Base-by-base conservation (phyloP, 768 basidiomycete genomes). In the Boletales sp. region DNA sequence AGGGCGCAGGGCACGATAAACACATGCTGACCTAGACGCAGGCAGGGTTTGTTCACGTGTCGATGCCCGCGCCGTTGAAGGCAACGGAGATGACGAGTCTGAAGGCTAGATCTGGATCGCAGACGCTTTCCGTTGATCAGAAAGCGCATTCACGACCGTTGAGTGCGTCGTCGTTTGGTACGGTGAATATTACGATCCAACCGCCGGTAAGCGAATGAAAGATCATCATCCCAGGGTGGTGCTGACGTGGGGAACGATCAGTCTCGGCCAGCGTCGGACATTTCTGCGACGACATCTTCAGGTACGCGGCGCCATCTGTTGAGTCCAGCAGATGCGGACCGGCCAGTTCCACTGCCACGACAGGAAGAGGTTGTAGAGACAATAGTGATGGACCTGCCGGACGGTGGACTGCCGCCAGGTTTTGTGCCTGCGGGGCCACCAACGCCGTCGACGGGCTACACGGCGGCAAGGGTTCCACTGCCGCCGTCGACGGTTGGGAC, bases 271-370 rank as follows among this genome's bases (percentile, higher is more conserved):
- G 65, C 70, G 21, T 74, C 73, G 7, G 62, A 69, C 42, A 58
- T 57, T 7, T 73, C 72, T 35, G 62, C 53, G 39, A 30, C 58
- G 5, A 62, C 62, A 9, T 48, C 41, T 4, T 54, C 67, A 14
- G 55, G 60, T 2, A 62, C 61, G 28, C 61, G 67, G 35, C 2
- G 63, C 4, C 32, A 70, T 35, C 56, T 71, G 46, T 57, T 74
- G n/a, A 74, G 71, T 44, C 70, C 72, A 38, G 71, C 66, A 5
- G 74, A 74, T 39, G 73, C 72, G 4, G 70, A 71, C 31, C 60
- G 69, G n/a, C 66, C 65, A 0, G 37, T 70, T n/a, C 65, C 72
- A 8, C 65, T 67, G 14, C 69, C 69, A 2, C 45, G 54, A 0
- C 45, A 55, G 12, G 52, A 48, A 8, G 40, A 53, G 4, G 36